Evolutionary conservation across 345 rosid genomes (phyloP).

Genomic region (Heritiera fomes): DNA sequence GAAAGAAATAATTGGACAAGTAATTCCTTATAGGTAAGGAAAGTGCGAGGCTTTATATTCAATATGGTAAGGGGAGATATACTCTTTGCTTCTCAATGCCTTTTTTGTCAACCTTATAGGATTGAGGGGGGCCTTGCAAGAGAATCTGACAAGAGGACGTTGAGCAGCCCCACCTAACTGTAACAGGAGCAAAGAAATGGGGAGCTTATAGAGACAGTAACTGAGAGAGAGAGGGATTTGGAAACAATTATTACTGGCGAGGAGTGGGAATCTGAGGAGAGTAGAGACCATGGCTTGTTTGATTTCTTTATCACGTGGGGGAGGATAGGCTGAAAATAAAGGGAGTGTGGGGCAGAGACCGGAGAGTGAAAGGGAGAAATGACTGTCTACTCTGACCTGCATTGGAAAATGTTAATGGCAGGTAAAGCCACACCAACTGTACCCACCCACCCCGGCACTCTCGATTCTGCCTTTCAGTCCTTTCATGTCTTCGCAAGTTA

Average conservation of each 20-base stretch:
- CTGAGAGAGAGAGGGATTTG: conserved; percentile 6
- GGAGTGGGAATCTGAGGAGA: conserved; percentile 33
- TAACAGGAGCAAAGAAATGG: conserved; percentile 23
- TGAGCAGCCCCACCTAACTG: conserved; percentile 83
- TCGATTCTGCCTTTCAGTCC: conserved; percentile 16
- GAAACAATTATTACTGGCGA: neutral
- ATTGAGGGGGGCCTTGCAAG: conserved; percentile 21
- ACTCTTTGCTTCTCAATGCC: conserved; percentile 3
- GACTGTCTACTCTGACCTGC: conserved; percentile 27
- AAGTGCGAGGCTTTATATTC: neutral
- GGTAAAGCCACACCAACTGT: conserved; percentile 35
- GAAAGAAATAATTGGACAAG: neutral
- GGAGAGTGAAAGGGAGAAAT: conserved; percentile 2
- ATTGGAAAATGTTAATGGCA: conserved; percentile 34
- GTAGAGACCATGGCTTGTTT: conserved; percentile 29
- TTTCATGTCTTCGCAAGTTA: conserved; percentile 22
- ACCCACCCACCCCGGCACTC: conserved; percentile 32
- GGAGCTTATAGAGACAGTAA: conserved; percentile 19
- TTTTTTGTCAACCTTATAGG: conserved; percentile 35
- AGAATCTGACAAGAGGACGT: conserved; percentile 53
- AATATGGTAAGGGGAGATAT: conserved; percentile 21
- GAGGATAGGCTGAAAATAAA: conserved; percentile 23
- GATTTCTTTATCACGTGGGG: conserved; percentile 37
- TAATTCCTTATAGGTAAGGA: neutral
- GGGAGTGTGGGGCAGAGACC: neutral